Conservation (phyloP, 1,284 basidiomycete species). For the Pisolithus thermaeus region DNA sequence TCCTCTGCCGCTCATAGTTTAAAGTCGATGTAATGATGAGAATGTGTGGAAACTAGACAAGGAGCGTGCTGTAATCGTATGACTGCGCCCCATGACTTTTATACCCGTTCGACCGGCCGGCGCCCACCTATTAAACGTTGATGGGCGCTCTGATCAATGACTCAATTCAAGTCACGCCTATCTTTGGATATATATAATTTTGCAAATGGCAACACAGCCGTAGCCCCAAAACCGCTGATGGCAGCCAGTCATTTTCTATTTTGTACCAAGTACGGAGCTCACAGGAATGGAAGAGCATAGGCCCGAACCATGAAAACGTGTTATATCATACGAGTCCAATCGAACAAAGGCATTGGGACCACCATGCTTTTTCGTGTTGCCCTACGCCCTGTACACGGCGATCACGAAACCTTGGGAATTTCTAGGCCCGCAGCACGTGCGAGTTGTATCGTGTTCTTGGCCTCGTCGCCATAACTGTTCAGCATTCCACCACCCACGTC, state of each 20-base stretch:
- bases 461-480: conserved; percentile 34
- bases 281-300: no score
- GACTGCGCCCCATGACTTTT: no score
- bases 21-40: not conserved
- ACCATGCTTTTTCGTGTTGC: not conserved
- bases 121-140: no score
- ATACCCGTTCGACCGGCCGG: no score
- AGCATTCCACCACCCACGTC: not conserved
- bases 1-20: not conserved
- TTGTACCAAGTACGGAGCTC: no score
- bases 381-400: not conserved
- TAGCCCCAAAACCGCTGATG: not conserved
- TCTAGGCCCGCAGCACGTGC: conserved; percentile 60
- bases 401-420: conserved; percentile 41
- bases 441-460: conserved; percentile 53
- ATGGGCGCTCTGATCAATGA: no score
- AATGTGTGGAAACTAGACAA: no score
- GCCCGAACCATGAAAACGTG: no score
- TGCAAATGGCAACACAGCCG: not conserved
- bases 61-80: no score
- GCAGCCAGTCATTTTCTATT: not conserved
- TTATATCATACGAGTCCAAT: no score
- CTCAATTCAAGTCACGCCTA: conserved; percentile 21
- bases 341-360: no score
- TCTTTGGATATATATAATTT: conserved; percentile 30